Evolutionary conservation across 768 basidiomycete species (phyloP).

Genomic region (Galerina sulciceps): DNA sequence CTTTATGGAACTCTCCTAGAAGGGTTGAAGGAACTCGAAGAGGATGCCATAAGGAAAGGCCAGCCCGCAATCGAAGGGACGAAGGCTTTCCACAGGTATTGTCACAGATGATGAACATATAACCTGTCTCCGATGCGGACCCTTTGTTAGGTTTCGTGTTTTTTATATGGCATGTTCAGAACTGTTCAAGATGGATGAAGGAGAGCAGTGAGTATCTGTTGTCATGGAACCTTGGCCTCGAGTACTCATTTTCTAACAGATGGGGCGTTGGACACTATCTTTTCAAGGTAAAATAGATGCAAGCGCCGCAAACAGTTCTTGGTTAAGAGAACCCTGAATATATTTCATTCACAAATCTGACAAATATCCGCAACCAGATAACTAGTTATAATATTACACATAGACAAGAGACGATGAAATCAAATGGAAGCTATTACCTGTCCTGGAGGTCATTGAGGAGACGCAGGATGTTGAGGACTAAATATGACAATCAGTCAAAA

Average conservation of each 20-base stretch:
- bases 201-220: constrained; percentile 56
- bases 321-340: neutral
- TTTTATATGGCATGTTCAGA: constrained; percentile 78
- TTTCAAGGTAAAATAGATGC: constrained; percentile 41
- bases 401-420: neutral
- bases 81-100: constrained; percentile 61
- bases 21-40: constrained; percentile 51
- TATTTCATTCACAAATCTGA: neutral
- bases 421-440: constrained; percentile 19
- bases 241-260: constrained; percentile 34
- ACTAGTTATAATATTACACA: constrained; percentile 9
- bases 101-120: too few species aligned
- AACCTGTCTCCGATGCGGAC: neutral
- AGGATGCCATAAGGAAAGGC: constrained; percentile 52
- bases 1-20: constrained; percentile 20
- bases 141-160: constrained; percentile 56
- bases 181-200: constrained; percentile 62
- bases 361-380: neutral
- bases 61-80: constrained; percentile 49
- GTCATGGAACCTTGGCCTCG: neutral
- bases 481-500: constrained; percentile 8
- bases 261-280: constrained; percentile 64
- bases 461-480: constrained; percentile 86
- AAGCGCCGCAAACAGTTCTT: neutral
- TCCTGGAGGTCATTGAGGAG: constrained; percentile 68